These are phyloP conservation scores for Ophiostoma perfectum DNA, from an alignment of 2,329 filamentous ascomycete species.

Conservation along the genomic window DNA sequence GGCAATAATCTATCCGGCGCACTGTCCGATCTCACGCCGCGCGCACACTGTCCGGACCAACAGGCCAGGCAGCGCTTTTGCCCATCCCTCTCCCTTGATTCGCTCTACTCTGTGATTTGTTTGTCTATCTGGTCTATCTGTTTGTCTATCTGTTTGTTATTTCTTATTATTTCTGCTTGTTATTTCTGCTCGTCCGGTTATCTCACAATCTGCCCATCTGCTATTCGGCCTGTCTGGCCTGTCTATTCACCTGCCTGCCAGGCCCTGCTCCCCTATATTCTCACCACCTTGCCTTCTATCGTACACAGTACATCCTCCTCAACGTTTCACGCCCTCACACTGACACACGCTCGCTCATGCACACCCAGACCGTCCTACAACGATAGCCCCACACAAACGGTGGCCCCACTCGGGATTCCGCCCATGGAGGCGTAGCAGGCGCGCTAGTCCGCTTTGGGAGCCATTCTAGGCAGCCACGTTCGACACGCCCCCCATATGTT, in stretches of 20 bases:
- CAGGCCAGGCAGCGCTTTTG: background rate
- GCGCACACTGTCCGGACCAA: background rate
- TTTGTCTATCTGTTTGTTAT: background rate
- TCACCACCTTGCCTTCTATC: background rate
- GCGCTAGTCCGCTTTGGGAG: constrained; percentile 25
- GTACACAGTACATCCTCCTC: background rate
- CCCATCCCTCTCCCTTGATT: background rate
- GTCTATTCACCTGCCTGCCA: constrained; percentile 6
- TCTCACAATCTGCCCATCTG: background rate
- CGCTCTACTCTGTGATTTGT: no score
- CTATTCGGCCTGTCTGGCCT: no score
- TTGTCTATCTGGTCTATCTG: background rate
- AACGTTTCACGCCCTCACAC: background rate
- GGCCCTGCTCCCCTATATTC: background rate
- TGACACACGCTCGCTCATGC: background rate
- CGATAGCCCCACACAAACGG: background rate
- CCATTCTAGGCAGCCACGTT: constrained; percentile 28
- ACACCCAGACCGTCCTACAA: background rate
- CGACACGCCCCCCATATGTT: constrained; percentile 25
- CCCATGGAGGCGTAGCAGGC: constrained; percentile 26
- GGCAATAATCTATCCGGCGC: background rate
- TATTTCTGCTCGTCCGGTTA: background rate
- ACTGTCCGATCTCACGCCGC: constrained; percentile 2
- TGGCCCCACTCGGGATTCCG: constrained; percentile 21
- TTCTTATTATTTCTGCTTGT: background rate